Base-by-base conservation (phyloP, 2,329 filamentous ascomycete species). In the Cercospora sp. region DNA sequence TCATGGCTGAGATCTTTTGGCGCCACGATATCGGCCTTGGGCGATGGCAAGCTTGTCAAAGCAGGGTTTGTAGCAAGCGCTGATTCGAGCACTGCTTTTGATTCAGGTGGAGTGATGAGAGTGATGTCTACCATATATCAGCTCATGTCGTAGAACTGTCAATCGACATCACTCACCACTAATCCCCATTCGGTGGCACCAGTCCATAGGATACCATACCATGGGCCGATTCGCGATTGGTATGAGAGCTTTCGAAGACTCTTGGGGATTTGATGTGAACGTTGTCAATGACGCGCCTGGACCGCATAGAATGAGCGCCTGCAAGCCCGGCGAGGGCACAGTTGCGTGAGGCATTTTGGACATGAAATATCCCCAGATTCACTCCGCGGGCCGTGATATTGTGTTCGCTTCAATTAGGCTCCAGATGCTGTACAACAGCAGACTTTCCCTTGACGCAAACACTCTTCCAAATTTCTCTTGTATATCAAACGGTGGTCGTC, bases 191-290 rank as follows among this genome's bases (percentile, higher is more conserved):
- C 91, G 88, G 76, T 93, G 91, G 80, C 91, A 94, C 82, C 92
- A 94, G 75, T 94, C 91, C 48, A 95, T 87, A 5, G 92, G 90
- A 78, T 95, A 95, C 91, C 92, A 94, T 57, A 95, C 90, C 92
- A 95, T 95, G 1, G 92, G 92, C 73, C 92, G 82, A 78, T 95
- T 95, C 40, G 92, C 92, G 68, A 95, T 91, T 5, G 92, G 92
- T 7, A 95, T 82, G 23, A 95, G 86, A 9, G 92, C 91, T 80
- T 95, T 95, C 9, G 92, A 91, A 69, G 91, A 89, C 76, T 94
- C 90, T 80, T 91, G 89, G 5, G 91, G 90, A 69, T 90, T 92
- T 2, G 91, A 89, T 1, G 91, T 94, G 78, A 95, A 94, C 1
- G 92, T 94, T 57, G 90, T 89, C 73, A 95, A 90, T 0, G 90